phyloP scores from a whole-genome alignment of 2,329 filamentous ascomycete genomes.

The Verticillium albo-atrum region DNA sequence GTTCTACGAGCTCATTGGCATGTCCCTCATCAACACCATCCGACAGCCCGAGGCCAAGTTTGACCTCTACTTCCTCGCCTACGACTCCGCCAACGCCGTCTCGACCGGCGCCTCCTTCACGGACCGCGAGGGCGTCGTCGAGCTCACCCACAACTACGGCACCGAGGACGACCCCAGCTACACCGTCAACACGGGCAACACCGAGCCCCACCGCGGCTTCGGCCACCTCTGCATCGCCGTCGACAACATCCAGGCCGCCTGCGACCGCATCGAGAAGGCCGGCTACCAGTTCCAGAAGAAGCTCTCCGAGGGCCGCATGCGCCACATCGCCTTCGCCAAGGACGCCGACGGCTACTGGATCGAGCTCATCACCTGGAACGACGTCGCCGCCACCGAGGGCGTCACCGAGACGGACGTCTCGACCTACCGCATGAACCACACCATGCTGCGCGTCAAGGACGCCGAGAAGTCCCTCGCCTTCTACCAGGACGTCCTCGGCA shows the following conservation, averaged over 20 bases:
- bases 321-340: constrained; percentile 81
- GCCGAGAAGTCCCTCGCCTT: constrained; percentile 69
- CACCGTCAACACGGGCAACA: constrained; percentile 82
- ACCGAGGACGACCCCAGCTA: constrained; percentile 81
- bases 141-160: constrained; percentile 81
- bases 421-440: constrained; percentile 83
- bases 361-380: constrained; percentile 72
- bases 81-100: constrained; percentile 71
- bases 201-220: constrained; percentile 78
- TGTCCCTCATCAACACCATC: constrained; percentile 78
- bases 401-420: constrained; percentile 66
- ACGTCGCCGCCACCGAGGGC: constrained; percentile 65
- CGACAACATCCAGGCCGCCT: constrained; percentile 83
- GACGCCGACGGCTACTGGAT: constrained; percentile 89
- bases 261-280: constrained; percentile 81
- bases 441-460: constrained; percentile 93
- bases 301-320: constrained; percentile 82
- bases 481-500: constrained; percentile 84
- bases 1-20: constrained; percentile 90
- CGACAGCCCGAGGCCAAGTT: constrained; percentile 86
- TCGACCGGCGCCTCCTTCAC: constrained; percentile 67
- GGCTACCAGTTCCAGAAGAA: constrained; percentile 96
- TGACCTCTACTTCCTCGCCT: constrained; percentile 92
- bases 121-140: constrained; percentile 86
- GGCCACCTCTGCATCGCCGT: constrained; percentile 83